Conservation (phyloP, 2,329 filamentous ascomycete species). For the Colletotrichum sp. region DNA sequence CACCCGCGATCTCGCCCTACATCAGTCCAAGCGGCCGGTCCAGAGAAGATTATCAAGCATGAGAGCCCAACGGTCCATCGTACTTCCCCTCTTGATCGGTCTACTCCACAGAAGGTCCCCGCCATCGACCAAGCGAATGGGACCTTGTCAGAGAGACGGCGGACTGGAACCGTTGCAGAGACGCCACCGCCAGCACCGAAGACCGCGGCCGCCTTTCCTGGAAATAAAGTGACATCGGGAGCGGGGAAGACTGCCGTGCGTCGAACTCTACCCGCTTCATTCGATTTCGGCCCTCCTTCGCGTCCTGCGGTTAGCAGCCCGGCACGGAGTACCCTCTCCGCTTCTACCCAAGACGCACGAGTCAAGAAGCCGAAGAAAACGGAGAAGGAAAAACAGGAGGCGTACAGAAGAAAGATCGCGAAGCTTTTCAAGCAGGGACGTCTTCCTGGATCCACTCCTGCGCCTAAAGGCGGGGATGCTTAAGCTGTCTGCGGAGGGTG, state of each 20-base stretch:
- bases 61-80: not conserved
- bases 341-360: slow-evolving; percentile 3
- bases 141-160: not conserved
- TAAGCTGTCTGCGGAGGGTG: not conserved
- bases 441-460: not conserved
- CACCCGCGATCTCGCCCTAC: not conserved
- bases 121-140: not conserved
- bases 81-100: not conserved
- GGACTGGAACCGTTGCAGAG: not conserved
- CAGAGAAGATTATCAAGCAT: not conserved
- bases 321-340: not conserved
- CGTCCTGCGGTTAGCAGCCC: not conserved
- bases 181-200: not conserved
- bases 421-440: slow-evolving; percentile 9
- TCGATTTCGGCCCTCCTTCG: not conserved
- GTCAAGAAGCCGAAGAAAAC: slow-evolving; percentile 14
- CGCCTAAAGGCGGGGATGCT: not conserved
- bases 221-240: not conserved
- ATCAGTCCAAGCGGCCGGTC: not conserved
- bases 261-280: not conserved
- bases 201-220: not conserved
- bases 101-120: not conserved
- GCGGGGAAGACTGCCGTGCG: not conserved
- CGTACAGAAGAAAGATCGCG: not conserved
- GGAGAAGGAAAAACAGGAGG: not conserved